Evolutionary conservation across 768 basidiomycete species (phyloP).

Genomic region (Leccinum truebloodii): DNA sequence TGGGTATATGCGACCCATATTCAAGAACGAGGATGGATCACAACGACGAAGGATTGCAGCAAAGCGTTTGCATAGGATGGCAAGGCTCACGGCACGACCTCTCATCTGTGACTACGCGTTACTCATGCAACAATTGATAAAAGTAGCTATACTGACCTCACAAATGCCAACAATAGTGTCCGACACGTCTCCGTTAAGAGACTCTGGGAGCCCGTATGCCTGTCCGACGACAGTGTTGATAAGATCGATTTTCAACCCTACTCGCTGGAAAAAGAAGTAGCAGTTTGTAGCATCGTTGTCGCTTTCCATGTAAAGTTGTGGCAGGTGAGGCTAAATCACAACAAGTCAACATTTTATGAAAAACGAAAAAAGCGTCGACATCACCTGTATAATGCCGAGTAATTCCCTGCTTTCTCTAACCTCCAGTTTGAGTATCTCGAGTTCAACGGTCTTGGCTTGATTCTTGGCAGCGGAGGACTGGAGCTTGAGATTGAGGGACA

Average conservation of each 20-base stretch:
- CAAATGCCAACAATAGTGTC: constrained; percentile 92
- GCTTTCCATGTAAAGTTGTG: constrained; percentile 84
- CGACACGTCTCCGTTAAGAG: constrained; percentile 77
- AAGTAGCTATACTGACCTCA: constrained; percentile 55
- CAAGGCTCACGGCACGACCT: constrained; percentile 76
- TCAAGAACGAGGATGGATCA: constrained; percentile 84
- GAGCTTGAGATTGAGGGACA: constrained; percentile 92
- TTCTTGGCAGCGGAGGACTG: constrained; percentile 91
- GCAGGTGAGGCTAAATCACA: constrained; percentile 74
- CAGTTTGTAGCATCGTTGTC: constrained; percentile 89
- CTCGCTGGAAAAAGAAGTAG: constrained; percentile 90
- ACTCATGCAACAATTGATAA: background rate
- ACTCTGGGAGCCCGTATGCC: constrained; percentile 80
- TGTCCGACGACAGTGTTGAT: constrained; percentile 83
- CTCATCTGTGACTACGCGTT: constrained; percentile 58
- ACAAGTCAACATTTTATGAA: constrained; percentile 5
- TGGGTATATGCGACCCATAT: constrained; percentile 76
- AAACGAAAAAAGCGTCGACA: background rate
- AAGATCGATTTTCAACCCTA: constrained; percentile 84
- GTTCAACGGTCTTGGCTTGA: constrained; percentile 85
- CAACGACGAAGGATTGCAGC: constrained; percentile 79
- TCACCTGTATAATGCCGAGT: constrained; percentile 79
- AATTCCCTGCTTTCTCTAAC: constrained; percentile 81
- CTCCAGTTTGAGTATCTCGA: constrained; percentile 85
- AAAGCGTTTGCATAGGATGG: constrained; percentile 87